Base-by-base conservation (phyloP, 148 eudicot genomes). In the Chenopodium suecicum region DNA sequence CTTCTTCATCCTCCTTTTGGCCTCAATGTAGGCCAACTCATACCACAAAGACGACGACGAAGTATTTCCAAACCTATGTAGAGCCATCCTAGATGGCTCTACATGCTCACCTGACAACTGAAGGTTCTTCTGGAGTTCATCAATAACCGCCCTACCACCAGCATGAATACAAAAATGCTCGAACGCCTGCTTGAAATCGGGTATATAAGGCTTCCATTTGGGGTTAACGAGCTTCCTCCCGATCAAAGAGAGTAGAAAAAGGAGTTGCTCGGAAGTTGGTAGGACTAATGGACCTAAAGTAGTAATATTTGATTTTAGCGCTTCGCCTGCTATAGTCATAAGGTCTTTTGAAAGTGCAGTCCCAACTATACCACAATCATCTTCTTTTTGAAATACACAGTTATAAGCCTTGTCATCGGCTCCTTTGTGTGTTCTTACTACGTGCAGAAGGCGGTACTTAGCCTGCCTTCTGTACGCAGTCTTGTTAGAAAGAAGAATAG, bases 131-230 rank as follows among this genome's bases (percentile, higher is more conserved):
- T 90, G 89, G 17, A 90, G 88, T 87, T 88, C 89, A 29, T 88
- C 89, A 20, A 90, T 88, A 27, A 90, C 90, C 0, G 92, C 90
- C 23, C 90, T 29, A 1, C 92, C 92, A 1, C 92, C 92, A 0
- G 92, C 90, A 8, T 90, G 92, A 19, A 90, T 82, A 77, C 92
- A 90, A 74, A 90, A 90, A 74, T 90, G 92, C 64, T 90, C 92
- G 31, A 90, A 88, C 17, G 90, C 92, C 31, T 81, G 82, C 58
- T 85, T 88, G 83, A 90, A 90, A 69, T 90, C 86, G 0, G 92
- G 92, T 9, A 88, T 78, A 58, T 88, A 90, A 0, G 88, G 79
- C 72, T 86, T 88, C 76, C 75, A 34, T 20, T 81, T 79, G 0
- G 85, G 65, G 71, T 84, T 78, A 11, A 86, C 13, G 10, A 88